Evolutionary conservation across 495 filamentous ascomycete species (phyloP).

Genomic region (Aspergillus panamensis): DNA sequence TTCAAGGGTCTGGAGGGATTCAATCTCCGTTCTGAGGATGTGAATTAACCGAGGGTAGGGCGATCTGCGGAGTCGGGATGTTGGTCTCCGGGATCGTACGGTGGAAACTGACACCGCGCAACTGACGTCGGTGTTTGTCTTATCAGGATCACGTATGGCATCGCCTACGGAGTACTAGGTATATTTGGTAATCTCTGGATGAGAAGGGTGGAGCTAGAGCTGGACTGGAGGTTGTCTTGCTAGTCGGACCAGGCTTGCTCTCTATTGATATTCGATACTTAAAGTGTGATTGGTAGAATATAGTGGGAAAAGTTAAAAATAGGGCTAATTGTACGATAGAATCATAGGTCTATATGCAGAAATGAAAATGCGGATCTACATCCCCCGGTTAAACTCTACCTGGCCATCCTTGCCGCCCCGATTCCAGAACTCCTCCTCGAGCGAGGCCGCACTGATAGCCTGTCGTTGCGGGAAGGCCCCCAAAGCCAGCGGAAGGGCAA

Average conservation of each 20-base stretch:
- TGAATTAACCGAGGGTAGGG: background rate
- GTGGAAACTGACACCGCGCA: background rate
- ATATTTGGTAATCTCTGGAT: no score
- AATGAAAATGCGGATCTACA: slow-evolving; percentile 41
- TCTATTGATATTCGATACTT: no score
- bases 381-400: slow-evolving; percentile 90
- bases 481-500: slow-evolving; percentile 79
- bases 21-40: background rate
- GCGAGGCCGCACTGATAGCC: slow-evolving; percentile 60
- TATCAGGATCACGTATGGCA: no score
- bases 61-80: background rate
- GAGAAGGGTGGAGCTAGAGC: no score
- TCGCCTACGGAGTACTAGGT: no score
- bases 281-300: no score
- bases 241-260: no score
- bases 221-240: no score
- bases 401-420: slow-evolving; percentile 63
- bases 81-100: background rate
- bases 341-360: background rate
- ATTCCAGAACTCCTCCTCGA: slow-evolving; percentile 82
- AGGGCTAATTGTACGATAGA: background rate
- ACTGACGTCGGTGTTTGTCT: background rate
- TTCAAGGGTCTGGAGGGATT: background rate
- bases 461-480: slow-evolving; percentile 92
- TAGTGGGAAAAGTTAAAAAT: background rate